phyloP scores from a whole-genome alignment of 139 green algal species.

The Yamagishiella unicocca region DNA sequence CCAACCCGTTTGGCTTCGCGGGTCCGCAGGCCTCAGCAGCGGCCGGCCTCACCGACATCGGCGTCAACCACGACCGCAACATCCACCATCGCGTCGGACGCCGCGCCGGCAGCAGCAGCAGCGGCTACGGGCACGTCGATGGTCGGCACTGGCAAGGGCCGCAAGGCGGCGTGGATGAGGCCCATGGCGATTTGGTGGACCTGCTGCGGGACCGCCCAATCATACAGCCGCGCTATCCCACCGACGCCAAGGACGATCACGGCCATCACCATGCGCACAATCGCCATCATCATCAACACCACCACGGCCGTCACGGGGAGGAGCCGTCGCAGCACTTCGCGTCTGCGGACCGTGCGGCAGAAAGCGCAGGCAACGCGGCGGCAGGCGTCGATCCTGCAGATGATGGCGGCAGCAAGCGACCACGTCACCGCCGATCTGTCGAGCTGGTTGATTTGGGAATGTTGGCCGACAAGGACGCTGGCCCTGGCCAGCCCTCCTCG shows the following conservation, averaged over 20 bases:
- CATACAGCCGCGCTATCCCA: slow-evolving; percentile 40
- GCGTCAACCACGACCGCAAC: background rate
- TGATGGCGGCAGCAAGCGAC: background rate
- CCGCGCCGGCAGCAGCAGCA: background rate
- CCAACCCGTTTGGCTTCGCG: slow-evolving; percentile 22
- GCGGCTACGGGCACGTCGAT: background rate
- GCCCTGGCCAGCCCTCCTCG: too few relatives aligned
- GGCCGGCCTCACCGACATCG: background rate
- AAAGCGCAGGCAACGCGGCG: too few relatives aligned
- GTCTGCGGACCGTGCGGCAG: background rate
- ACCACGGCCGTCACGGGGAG: background rate
- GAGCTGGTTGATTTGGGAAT: slow-evolving; percentile 18
- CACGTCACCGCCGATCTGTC: slow-evolving; percentile 19
- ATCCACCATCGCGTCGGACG: background rate
- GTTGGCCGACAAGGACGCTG: too few relatives aligned
- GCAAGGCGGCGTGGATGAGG: background rate
- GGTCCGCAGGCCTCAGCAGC: background rate
- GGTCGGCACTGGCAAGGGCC: background rate
- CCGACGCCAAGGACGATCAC: background rate
- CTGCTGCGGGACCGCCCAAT: slow-evolving; percentile 21
- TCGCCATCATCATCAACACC: background rate
- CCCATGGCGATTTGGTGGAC: slow-evolving; percentile 4
- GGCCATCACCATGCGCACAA: background rate
- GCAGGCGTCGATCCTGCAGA: background rate
- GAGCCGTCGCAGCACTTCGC: background rate